A percentile compares a stretch with the other conserved stretches of the same genome.
Conservation (phyloP, 805 yeast species). For the Lipomyces anomalus region DNA sequence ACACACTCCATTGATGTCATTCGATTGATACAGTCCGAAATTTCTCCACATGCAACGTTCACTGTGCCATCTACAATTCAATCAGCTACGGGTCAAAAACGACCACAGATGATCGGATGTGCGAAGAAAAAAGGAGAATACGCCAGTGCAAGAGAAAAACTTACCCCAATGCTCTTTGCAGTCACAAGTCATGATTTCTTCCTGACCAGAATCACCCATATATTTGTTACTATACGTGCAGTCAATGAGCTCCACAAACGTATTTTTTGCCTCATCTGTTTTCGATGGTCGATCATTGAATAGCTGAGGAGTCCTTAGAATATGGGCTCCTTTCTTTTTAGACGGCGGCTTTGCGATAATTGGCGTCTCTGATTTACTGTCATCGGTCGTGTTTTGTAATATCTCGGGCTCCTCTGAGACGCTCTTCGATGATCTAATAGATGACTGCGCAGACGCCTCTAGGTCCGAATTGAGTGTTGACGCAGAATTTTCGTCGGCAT, state of each 20-base stretch:
- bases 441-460: too few species aligned
- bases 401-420: too few species aligned
- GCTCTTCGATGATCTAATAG: too few species aligned
- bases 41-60: conserved; percentile 73
- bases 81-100: not conserved
- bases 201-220: conserved; percentile 67
- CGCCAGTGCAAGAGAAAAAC: conserved; percentile 5
- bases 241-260: conserved; percentile 51
- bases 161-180: conserved; percentile 49
- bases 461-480: too few species aligned
- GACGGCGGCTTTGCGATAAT: too few species aligned
- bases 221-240: conserved; percentile 58
- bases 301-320: too few species aligned
- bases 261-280: conserved; percentile 60
- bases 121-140: not conserved
- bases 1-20: conserved; percentile 89
- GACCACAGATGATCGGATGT: conserved; percentile 16
- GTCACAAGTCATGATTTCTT: conserved; percentile 87
- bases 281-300: conserved; percentile 40
- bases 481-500: too few species aligned
- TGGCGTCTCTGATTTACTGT: too few species aligned
- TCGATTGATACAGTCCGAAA: conserved; percentile 86
- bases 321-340: too few species aligned
- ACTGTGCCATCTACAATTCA: conserved; percentile 32
- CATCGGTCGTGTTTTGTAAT: too few species aligned